Evolutionary conservation across 768 basidiomycete genomes (phyloP).

Genomic region (Clitopilus passeckerianus): DNA sequence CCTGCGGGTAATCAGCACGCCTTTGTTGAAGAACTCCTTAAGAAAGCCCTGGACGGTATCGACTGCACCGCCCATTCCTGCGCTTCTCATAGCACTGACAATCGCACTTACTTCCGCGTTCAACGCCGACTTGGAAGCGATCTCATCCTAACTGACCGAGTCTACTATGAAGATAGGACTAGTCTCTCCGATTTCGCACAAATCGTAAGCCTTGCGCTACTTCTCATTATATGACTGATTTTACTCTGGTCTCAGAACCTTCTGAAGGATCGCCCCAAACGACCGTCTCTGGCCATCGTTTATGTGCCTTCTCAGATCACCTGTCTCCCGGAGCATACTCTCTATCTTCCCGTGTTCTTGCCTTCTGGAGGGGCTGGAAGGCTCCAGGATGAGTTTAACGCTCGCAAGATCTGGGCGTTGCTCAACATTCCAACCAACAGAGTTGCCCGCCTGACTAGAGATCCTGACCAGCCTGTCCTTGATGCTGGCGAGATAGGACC

Average conservation of each 20-base stretch:
- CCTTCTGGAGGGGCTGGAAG: slow-evolving; percentile 15
- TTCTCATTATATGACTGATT: slow-evolving; percentile 24
- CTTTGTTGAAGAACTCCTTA: not conserved
- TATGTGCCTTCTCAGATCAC: slow-evolving; percentile 51
- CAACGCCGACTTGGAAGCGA: not conserved
- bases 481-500: slow-evolving; percentile 39
- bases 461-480: slow-evolving; percentile 32
- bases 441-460: slow-evolving; percentile 30
- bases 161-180: slow-evolving; percentile 36
- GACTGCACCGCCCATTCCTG: not conserved
- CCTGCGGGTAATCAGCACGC: not conserved
- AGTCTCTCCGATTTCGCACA: slow-evolving; percentile 15
- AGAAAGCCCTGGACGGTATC: not conserved
- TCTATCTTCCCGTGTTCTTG: slow-evolving; percentile 58
- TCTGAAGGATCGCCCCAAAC: slow-evolving; percentile 11
- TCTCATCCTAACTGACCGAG: slow-evolving; percentile 16
- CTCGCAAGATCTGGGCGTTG: slow-evolving; percentile 38
- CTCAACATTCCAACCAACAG: slow-evolving; percentile 35
- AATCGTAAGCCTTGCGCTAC: slow-evolving; percentile 27
- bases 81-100: not conserved
- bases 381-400: slow-evolving; percentile 18
- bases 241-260: slow-evolving; percentile 17
- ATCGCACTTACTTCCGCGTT: not conserved
- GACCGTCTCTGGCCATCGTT: slow-evolving; percentile 63
- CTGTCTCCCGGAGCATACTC: slow-evolving; percentile 29